phyloP scores from a whole-genome alignment of 139 green algal species.

The Asterochloris erici region DNA sequence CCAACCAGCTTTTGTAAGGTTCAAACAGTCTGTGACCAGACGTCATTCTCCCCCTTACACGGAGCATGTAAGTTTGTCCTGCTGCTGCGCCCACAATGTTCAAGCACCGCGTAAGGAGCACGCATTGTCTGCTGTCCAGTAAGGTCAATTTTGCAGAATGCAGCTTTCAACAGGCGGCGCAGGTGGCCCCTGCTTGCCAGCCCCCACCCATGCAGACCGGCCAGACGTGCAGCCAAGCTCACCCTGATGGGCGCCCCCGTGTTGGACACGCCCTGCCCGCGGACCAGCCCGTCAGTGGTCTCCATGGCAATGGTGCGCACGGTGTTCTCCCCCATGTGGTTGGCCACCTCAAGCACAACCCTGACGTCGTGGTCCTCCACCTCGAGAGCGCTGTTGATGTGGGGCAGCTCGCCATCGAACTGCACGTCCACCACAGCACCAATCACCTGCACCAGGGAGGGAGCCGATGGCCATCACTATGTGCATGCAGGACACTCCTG shows the following conservation, averaged over 20 bases:
- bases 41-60: too few species aligned
- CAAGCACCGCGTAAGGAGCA: too few species aligned
- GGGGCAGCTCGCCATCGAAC: conserved; percentile 91
- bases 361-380: conserved; percentile 80
- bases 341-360: conserved; percentile 96
- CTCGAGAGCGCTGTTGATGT: conserved; percentile 90
- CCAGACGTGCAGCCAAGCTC: not conserved
- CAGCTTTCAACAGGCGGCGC: too few species aligned
- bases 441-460: conserved; percentile 73
- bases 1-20: too few species aligned
- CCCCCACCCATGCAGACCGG: not conserved
- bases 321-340: conserved; percentile 97
- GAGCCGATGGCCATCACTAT: too few species aligned
- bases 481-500: too few species aligned
- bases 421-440: conserved; percentile 97
- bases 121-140: too few species aligned
- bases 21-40: too few species aligned
- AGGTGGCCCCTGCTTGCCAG: too few species aligned
- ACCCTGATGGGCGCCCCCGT: conserved; percentile 94
- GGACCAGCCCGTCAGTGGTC: conserved; percentile 91
- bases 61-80: too few species aligned
- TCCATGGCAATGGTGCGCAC: conserved; percentile 99
- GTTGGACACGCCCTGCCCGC: conserved; percentile 89
- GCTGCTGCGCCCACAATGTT: too few species aligned
- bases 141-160: not conserved